Base-by-base conservation (phyloP, 2,329 filamentous ascomycete species). In the Berkeleyomyces basicola region DNA sequence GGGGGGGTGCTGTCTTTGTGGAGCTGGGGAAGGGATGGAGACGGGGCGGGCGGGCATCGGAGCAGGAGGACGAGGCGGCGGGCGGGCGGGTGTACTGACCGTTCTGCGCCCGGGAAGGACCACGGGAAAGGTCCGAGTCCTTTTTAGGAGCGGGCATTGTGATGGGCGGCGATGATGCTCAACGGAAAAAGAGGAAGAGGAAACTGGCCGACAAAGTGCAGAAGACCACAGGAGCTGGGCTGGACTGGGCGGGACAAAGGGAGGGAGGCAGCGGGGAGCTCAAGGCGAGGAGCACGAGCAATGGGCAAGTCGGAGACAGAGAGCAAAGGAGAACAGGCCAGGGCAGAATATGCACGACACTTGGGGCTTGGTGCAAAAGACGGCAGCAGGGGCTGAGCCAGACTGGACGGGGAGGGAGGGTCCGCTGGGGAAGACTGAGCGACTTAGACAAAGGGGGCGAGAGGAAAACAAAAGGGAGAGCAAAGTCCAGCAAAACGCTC, bases 101-200 rank as follows among this genome's bases (percentile, higher is more conserved):
- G 63, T 75, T 76, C 58, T 73, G 73, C 63, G 65, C 65, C 42
- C 70, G 70, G 62, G 69, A 67, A 51, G 61, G 37, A 55, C 60
- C 61, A 51, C 64, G 55, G 60, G 59, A 63, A 60, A 63, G 70
- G 65, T 69, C 63, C 40, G 64, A 64, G 57, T 76, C 74, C 67
- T 75, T 75, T 70, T 74, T 75, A 23, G 72, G 69, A 59, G 68
- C 67, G 62, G 74, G 71, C 74, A 75, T 75, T 23, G 69, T 70
- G 66, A 37, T 42, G 37, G 61, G 58, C 44, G 62, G 44, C 51
- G 58, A 51, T 55, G 55, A 55, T 53, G 23, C 23, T 23, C 23
- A 2, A 23, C 23, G 23, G 23, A 23, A 23, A 23, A 23, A 23
- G 23, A 23, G 23, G 23, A 23, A 23, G 23, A 23, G 23, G 57